These are phyloP conservation scores for Hypoxylon sp. DNA, from an alignment of 2,329 filamentous ascomycete species.

Conservation along the genomic window DNA sequence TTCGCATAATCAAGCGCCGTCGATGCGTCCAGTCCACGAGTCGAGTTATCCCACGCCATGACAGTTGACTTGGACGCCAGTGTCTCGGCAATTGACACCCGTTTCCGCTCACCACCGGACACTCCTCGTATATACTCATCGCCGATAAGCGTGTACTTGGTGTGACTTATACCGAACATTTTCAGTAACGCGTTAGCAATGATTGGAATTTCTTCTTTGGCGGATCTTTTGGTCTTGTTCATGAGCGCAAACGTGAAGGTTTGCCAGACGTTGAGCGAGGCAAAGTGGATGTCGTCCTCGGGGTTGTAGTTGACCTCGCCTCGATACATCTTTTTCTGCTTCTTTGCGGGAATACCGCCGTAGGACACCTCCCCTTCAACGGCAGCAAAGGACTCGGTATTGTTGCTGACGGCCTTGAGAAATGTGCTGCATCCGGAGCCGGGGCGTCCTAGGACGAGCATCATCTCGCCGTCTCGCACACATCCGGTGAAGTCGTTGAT, in stretches of 20 bases:
- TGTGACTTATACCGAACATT: conserved; percentile 84
- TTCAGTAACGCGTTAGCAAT: conserved; percentile 78
- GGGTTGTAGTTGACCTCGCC: conserved; percentile 84
- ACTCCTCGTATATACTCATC: conserved; percentile 79
- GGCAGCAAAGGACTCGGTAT: conserved; percentile 72
- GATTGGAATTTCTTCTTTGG: conserved; percentile 72
- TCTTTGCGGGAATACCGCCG: conserved; percentile 75
- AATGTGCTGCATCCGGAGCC: conserved; percentile 83
- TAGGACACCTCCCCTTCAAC: conserved; percentile 79
- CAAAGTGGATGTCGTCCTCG: conserved; percentile 82
- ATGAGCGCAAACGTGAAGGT: conserved; percentile 80
- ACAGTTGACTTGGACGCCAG: conserved; percentile 79
- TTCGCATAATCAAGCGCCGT: conserved; percentile 84
- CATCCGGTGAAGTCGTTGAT: conserved; percentile 76
- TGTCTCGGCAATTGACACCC: conserved; percentile 83
- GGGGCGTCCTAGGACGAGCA: conserved; percentile 75
- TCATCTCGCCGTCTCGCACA: conserved; percentile 77
- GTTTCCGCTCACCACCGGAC: conserved; percentile 83
- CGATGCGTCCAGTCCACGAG: conserved; percentile 81
- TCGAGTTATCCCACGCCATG: conserved; percentile 84
- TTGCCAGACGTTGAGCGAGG: conserved; percentile 80
- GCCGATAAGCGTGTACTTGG: conserved; percentile 80
- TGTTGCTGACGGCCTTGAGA: conserved; percentile 80
- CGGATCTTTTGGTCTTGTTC: conserved; percentile 79
- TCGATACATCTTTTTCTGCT: conserved; percentile 75